A percentile compares a stretch with the other conserved stretches of the same genome.
These are phyloP conservation scores for Candida caryicola DNA, from an alignment of 805 yeast genomes.

Conservation along the genomic window DNA sequence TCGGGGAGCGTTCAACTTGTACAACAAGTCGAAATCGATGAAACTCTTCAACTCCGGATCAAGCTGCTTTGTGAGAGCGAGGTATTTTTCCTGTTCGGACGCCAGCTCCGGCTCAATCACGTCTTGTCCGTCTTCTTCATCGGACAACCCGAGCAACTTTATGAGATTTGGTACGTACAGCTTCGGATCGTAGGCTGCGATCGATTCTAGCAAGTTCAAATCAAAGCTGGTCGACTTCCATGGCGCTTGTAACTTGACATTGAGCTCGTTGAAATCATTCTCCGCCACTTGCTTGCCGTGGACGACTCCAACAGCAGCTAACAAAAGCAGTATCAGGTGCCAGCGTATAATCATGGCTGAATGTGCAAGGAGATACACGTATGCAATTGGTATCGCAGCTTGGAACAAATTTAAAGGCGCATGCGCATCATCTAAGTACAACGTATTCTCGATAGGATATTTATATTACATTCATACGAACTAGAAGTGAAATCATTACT, in stretches of 20 bases:
- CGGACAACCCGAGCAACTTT: constrained; percentile 12
- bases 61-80: background rate
- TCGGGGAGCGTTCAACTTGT: constrained; percentile 55
- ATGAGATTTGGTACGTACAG: constrained; percentile 28
- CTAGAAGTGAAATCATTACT: too few relatives aligned
- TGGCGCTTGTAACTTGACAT: constrained; percentile 29
- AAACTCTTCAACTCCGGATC: constrained; percentile 14
- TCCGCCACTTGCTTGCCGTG: background rate
- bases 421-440: too few relatives aligned
- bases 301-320: background rate
- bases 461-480: too few relatives aligned
- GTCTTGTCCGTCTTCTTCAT: constrained; percentile 10
- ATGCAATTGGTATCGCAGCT: too few relatives aligned
- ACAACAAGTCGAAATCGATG: constrained; percentile 43
- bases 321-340: background rate
- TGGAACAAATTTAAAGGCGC: too few relatives aligned
- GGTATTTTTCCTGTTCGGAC: constrained; percentile 7
- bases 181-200: constrained; percentile 32
- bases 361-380: too few relatives aligned
- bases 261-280: constrained; percentile 1
- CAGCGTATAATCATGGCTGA: too few relatives aligned
- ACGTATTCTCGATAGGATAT: too few relatives aligned
- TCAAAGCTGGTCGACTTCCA: constrained; percentile 44
- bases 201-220: constrained; percentile 43
- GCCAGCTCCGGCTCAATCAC: background rate